A percentile compares a stretch with the other conserved stretches of the same genome.
Conservation (phyloP, 1,139 yeast species). For the Yamadazyma pseudoaaseri region DNA sequence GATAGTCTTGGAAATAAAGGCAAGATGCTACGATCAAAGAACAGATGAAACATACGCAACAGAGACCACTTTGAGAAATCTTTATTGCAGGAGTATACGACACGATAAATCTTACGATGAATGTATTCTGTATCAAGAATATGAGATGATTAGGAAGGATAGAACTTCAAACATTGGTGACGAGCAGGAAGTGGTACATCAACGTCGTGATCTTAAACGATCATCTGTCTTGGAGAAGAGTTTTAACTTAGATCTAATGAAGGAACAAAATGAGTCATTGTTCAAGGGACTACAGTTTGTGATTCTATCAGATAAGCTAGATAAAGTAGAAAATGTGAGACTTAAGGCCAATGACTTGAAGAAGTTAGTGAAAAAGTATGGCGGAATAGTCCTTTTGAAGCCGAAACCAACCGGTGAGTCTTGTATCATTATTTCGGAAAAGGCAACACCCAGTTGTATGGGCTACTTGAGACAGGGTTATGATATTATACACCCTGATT, state of each 20-base stretch:
- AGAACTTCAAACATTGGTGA: conserved; percentile 24
- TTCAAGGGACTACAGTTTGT: conserved; percentile 29
- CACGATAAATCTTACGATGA: conserved; percentile 62
- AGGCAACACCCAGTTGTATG: conserved; percentile 43
- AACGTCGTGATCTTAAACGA: conserved; percentile 11
- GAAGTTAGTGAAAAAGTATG: conserved; percentile 42
- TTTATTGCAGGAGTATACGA: conserved; percentile 68
- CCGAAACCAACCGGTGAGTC: conserved; percentile 19
- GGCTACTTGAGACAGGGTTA: conserved; percentile 45
- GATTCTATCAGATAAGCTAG: conserved; percentile 43
- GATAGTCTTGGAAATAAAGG: conserved; percentile 80
- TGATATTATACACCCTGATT: conserved; percentile 64
- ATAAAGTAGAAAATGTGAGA: conserved; percentile 23
- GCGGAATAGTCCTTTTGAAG: conserved; percentile 40
- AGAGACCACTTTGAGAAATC: conserved; percentile 71
- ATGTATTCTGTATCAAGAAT: conserved; percentile 59
- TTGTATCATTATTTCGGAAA: conserved; percentile 48
- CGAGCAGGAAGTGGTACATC: conserved; percentile 27
- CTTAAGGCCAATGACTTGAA: conserved; percentile 34
- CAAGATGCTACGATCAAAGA: conserved; percentile 64
- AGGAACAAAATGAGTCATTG: conserved; percentile 8
- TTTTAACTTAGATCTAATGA: conserved; percentile 3
- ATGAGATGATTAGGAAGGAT: conserved; percentile 32
- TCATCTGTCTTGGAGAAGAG: conserved; percentile 5
- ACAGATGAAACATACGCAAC: conserved; percentile 54